These are phyloP conservation scores for Cladosporium oxysporum DNA, from an alignment of 2,329 filamentous ascomycete species.

Conservation along the genomic window DNA sequence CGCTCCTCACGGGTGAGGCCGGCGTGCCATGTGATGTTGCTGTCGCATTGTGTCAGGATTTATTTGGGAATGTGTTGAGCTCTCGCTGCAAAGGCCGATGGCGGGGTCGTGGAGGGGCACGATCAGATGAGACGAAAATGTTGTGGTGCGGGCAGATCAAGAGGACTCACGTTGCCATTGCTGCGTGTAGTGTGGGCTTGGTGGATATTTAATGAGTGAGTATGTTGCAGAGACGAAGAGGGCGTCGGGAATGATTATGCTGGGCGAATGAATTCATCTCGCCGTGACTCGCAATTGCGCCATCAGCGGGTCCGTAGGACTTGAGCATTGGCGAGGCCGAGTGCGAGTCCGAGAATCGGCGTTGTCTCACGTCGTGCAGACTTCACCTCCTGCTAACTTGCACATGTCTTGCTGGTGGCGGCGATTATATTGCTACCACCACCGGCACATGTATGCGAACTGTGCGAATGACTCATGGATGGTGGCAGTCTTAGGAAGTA, in stretches of 20 bases:
- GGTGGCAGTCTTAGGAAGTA: background rate
- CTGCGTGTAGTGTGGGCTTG: background rate
- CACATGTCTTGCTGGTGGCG: background rate
- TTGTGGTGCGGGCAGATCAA: background rate
- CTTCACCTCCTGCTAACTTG: background rate
- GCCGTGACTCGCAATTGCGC: constrained; percentile 13
- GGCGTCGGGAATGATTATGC: background rate
- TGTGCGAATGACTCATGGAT: background rate
- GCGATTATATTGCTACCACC: background rate
- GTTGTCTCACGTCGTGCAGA: background rate
- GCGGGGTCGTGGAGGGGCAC: constrained; percentile 19
- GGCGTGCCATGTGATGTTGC: constrained; percentile 89
- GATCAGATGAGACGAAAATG: background rate
- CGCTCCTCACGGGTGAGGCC: constrained; percentile 78
- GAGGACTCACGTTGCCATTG: constrained; percentile 20
- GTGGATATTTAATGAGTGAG: background rate
- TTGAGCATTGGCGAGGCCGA: constrained; percentile 1
- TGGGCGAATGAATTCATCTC: background rate
- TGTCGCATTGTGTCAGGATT: constrained; percentile 39
- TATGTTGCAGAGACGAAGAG: background rate
- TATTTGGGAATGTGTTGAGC: constrained; percentile 3
- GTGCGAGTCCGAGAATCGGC: constrained; percentile 2
- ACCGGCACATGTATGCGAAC: background rate
- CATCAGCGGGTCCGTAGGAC: background rate
- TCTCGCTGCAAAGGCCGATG: constrained; percentile 6